Percentiles rank a stretch among this genome's conserved stretches.
These are phyloP conservation scores for Nannochloropsis gaditana DNA, from an alignment of 108 stramenopile genomes.

Conservation along the genomic window DNA sequence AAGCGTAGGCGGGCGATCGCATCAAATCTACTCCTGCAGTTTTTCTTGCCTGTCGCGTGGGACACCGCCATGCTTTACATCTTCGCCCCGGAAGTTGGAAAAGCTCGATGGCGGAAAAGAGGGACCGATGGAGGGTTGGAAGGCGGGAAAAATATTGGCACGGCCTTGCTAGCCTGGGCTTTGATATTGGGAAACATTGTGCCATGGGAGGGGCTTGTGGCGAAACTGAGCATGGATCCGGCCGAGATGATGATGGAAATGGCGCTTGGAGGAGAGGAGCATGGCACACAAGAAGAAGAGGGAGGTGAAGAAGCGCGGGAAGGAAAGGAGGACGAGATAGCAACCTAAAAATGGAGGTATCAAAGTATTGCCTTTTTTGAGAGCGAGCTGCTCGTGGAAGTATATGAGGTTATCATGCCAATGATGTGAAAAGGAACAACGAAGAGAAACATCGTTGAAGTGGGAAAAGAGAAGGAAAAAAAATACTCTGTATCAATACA, in stretches of 20 bases:
- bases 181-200: background rate
- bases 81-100: background rate
- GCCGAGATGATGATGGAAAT: slow-evolving; percentile 4
- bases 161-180: background rate
- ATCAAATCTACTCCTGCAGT: background rate
- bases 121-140: background rate
- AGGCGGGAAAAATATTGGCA: background rate
- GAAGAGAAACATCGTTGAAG: background rate
- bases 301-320: background rate
- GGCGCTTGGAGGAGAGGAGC: background rate
- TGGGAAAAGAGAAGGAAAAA: background rate
- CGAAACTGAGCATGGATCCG: background rate
- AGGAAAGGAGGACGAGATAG: background rate
- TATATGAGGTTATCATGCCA: too few relatives aligned
- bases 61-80: background rate
- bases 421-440: too few relatives aligned
- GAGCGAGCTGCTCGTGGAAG: too few relatives aligned
- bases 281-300: background rate
- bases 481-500: background rate
- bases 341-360: background rate
- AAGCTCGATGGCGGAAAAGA: background rate
- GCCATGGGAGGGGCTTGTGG: background rate
- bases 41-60: background rate
- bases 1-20: background rate
- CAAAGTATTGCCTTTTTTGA: background rate